These are phyloP conservation scores for Acidomyces sp. DNA, from an alignment of 495 filamentous ascomycete genomes.

Conservation along the genomic window DNA sequence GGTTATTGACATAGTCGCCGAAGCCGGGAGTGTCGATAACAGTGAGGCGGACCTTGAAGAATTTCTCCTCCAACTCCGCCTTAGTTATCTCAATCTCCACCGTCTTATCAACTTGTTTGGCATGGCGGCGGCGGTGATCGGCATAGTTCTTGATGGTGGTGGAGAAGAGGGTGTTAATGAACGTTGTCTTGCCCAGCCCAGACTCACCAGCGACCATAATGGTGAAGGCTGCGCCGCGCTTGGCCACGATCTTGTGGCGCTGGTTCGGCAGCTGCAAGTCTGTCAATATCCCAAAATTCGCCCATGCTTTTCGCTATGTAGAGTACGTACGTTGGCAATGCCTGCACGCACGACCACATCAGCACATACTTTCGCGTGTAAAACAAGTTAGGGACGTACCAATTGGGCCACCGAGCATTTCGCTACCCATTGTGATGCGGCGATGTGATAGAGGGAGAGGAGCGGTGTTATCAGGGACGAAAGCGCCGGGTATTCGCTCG, in stretches of 20 bases:
- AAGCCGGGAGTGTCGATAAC: slow-evolving; percentile 98
- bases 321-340: slow-evolving; percentile 85
- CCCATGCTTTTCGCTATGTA: neutral
- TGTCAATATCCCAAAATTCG: neutral
- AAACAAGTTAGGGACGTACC: too few species aligned
- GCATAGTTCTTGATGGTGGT: slow-evolving; percentile 99
- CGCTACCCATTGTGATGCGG: too few species aligned
- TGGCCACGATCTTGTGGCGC: slow-evolving; percentile 98
- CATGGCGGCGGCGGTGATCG: slow-evolving; percentile 94
- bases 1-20: slow-evolving; percentile 99
- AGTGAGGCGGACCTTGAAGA: slow-evolving; percentile 98
- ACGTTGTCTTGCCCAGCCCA: slow-evolving; percentile 95
- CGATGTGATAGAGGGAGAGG: too few species aligned
- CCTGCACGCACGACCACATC: too few species aligned
- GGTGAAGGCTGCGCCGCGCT: slow-evolving; percentile 96
- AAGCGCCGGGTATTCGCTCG: slow-evolving; percentile 3
- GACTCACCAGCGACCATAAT: slow-evolving; percentile 99
- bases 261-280: slow-evolving; percentile 16
- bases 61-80: slow-evolving; percentile 98
- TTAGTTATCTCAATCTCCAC: slow-evolving; percentile 99
- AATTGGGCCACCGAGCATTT: too few species aligned
- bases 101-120: slow-evolving; percentile 98
- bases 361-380: too few species aligned
- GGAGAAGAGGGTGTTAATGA: slow-evolving; percentile 99
- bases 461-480: slow-evolving; percentile 1